Conservation (phyloP, 1,139 yeast genomes). For the Candida sp. region DNA sequence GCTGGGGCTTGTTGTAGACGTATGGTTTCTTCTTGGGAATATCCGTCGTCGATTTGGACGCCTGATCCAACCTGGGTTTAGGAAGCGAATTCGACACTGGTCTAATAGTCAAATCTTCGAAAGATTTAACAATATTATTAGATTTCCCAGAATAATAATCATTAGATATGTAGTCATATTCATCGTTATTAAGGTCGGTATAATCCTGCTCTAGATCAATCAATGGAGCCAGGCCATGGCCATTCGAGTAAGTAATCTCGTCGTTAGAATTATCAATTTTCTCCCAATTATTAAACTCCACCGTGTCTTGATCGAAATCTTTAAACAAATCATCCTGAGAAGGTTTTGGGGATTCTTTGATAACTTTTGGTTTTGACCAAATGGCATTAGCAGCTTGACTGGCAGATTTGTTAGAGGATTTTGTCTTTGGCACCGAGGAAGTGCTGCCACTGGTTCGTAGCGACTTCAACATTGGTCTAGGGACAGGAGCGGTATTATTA, state of each 20-base stretch:
- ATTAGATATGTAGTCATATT: conserved; percentile 4
- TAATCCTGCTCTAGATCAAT: conserved; percentile 16
- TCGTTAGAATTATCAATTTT: conserved; percentile 12
- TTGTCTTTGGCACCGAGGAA: conserved; percentile 5
- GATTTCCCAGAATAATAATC: conserved; percentile 7
- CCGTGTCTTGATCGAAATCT: conserved; percentile 45
- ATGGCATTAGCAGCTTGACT: conserved; percentile 46
- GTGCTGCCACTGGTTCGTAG: conserved; percentile 21
- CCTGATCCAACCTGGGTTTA: conserved; percentile 7
- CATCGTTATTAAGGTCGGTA: conserved; percentile 32
- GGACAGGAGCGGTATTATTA: conserved; percentile 7
- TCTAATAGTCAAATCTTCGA: conserved; percentile 17
- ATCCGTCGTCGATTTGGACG: conserved; percentile 4
- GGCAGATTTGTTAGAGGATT: conserved; percentile 18
- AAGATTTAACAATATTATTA: conserved; percentile 7
- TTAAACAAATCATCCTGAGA: conserved; percentile 29
- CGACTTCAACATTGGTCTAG: conserved; percentile 34
- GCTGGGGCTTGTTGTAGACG: conserved; percentile 39
- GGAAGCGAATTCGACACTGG: conserved; percentile 14
- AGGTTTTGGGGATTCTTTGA: conserved; percentile 11
- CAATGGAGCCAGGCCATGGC: conserved; percentile 7
- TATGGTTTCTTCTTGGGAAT: conserved; percentile 20
- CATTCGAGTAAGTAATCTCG: not conserved
- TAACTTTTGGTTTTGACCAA: conserved; percentile 30
- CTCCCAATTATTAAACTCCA: conserved; percentile 29